Evolutionary conservation across 1,284 basidiomycete species (phyloP), one percentile per base, ranked within the genome.

Genomic region (Leccinum ponderosum): DNA sequence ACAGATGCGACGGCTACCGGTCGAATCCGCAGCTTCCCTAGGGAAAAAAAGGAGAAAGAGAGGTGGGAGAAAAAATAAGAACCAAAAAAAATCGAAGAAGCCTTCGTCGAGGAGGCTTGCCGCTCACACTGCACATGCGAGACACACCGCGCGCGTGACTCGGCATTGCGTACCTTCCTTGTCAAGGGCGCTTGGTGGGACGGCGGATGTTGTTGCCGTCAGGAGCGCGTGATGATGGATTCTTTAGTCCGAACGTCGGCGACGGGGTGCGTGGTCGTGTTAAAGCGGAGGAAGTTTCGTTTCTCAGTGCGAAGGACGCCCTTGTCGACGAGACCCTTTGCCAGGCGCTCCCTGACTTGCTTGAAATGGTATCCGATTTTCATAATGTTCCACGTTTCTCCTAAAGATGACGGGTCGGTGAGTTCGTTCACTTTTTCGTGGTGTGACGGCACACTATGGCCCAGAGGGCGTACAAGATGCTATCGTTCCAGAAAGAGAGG

Each of bases 321-420:
- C 77, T 98, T 98, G 82, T 98, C 95, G 57, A 97, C 95, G 48
- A 98, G 86, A 1, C 95, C 95, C 75, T 98, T 98, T n/a, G 94
- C 94, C 52, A 98, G 87, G 22, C 95, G 90, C 77, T 98, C 95
- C 58, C 95, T 89, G 52, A 98, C 95, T 77, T 97, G 95, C 77
- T 98, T 98, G 56, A 98, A 87, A 76, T 98, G 95, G 78, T 95
- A 98, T 29, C 95, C 95, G 60, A 97, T 97, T 79, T 97, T 97
- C 89, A 97, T 94, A 6, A 97, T 93, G 74, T 98, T 97, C 95
- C 95, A 98, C 58, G 95, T 98, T 80, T 98, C 95, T 64, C 95
- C 95, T 97, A 55, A n/a, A 44, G 14, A 57, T 4, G 52, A 37
- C 33, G 4, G 53, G 44, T 61, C 9, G 11, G 50, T 62, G 15